A percentile compares a stretch with the other conserved stretches of the same genome.
phyloP scores from a whole-genome alignment of 352 stramenopile genomes.

The Globisporangium radiosum region DNA sequence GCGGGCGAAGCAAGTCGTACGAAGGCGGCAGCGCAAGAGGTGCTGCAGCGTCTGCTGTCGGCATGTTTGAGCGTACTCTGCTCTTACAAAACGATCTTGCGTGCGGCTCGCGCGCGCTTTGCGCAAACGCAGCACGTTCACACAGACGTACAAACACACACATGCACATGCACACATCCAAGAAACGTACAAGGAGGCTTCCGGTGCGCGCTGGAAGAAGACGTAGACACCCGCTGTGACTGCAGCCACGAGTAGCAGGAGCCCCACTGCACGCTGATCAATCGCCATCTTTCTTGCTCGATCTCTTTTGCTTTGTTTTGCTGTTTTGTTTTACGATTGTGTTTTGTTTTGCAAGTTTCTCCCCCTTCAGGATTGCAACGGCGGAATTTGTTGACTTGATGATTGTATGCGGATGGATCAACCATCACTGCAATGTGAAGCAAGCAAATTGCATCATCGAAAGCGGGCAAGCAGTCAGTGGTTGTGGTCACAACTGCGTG shows the following conservation, averaged over 20 bases:
- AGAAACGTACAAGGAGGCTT: slow-evolving; percentile 56
- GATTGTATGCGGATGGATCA: not conserved
- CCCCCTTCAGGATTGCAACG: not conserved
- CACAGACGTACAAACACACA: no score
- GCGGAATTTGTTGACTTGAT: slow-evolving; percentile 7
- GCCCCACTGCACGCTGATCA: slow-evolving; percentile 25
- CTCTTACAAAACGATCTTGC: no score
- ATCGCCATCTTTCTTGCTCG: slow-evolving; percentile 1
- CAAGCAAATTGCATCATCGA: no score
- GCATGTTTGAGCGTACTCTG: no score
- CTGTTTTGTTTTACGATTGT: not conserved
- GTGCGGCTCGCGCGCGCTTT: no score
- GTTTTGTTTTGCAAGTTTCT: not conserved
- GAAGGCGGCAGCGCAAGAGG: no score
- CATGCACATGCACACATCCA: not conserved
- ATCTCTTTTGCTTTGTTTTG: not conserved
- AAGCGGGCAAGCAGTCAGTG: no score
- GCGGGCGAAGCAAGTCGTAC: not conserved
- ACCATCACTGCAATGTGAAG: no score
- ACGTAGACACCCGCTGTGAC: slow-evolving; percentile 43
- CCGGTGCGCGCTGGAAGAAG: slow-evolving; percentile 64
- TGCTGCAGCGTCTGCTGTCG: no score
- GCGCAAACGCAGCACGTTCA: not conserved
- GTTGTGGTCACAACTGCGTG: no score
- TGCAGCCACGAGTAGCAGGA: slow-evolving; percentile 34